Conservation (phyloP, 176 grass and related monocot species). For the Typha latifolia region DNA sequence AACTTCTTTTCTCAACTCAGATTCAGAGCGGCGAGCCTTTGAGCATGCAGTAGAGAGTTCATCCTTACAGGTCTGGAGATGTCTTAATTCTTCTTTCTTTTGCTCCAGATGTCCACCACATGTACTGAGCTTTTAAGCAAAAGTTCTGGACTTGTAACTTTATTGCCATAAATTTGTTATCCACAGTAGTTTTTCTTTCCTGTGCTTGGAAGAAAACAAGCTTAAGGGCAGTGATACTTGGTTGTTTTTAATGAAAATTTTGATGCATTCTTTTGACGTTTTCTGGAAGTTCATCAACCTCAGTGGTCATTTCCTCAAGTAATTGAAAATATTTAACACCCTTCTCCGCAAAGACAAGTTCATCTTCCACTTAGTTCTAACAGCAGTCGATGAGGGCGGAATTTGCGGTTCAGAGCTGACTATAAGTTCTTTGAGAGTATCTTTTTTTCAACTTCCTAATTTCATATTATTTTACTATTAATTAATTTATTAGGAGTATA, state of each 20-base stretch:
- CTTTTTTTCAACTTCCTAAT: too few relatives aligned
- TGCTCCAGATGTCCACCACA: constrained; percentile 37
- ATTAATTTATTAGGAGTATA: too few relatives aligned
- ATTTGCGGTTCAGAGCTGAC: too few relatives aligned
- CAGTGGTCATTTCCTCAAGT: constrained; percentile 45
- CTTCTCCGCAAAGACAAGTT: constrained; percentile 37
- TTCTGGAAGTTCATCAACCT: constrained; percentile 51
- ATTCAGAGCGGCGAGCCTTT: constrained; percentile 44
- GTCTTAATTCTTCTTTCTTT: constrained; percentile 53
- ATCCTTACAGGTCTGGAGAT: constrained; percentile 27
- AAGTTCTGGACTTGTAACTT: constrained; percentile 28
- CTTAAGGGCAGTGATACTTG: constrained; percentile 29
- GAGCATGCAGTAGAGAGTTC: constrained; percentile 23
- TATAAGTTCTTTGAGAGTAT: too few relatives aligned
- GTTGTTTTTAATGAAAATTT: constrained; percentile 31
- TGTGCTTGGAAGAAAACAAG: constrained; percentile 28
- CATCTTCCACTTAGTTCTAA: constrained; percentile 50
- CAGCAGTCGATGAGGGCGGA: too few relatives aligned
- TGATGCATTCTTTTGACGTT: constrained; percentile 23
- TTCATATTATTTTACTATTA: too few relatives aligned
- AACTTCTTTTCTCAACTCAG: constrained; percentile 51
- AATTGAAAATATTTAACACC: constrained; percentile 46
- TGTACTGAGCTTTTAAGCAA: constrained; percentile 32
- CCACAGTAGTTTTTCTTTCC: constrained; percentile 36
- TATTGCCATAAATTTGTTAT: constrained; percentile 34